These are phyloP conservation scores for Monosiga brevicollis DNA, from an alignment of 78 protist genomes.

Conservation along the genomic window DNA sequence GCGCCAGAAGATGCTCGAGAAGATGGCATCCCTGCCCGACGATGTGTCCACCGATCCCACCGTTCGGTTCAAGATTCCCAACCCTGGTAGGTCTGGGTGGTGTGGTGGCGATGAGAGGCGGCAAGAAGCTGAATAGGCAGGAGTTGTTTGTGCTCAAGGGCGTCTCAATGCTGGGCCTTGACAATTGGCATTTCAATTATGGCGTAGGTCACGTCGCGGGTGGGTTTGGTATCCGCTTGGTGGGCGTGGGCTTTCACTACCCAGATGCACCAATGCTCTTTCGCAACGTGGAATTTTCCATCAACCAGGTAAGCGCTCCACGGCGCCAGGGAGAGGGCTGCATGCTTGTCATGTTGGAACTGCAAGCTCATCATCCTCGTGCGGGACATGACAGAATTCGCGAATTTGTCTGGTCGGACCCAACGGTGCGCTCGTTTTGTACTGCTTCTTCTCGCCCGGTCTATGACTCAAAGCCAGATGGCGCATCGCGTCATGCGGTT, in stretches of 20 bases:
- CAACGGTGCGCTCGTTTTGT: too few species aligned
- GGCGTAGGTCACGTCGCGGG: neutral
- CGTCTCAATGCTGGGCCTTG: too few species aligned
- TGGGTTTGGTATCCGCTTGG: neutral
- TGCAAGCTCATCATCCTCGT: too few species aligned
- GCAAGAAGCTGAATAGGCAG: too few species aligned
- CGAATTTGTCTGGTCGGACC: conserved; percentile 83
- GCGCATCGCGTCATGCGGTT: too few species aligned
- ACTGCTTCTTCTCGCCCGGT: too few species aligned
- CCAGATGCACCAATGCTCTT: conserved; percentile 39
- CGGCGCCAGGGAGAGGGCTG: neutral
- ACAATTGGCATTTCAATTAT: too few species aligned
- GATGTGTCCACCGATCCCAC: neutral
- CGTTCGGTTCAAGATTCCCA: neutral
- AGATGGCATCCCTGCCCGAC: neutral
- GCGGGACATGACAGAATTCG: conserved; percentile 8
- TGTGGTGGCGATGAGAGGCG: too few species aligned
- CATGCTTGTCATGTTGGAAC: neutral
- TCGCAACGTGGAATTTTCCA: conserved; percentile 49
- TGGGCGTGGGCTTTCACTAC: conserved; percentile 61
- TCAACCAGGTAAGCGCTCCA: conserved; percentile 31
- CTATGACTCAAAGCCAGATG: too few species aligned
- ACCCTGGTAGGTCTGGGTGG: neutral
- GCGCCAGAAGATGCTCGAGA: neutral
- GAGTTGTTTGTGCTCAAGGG: too few species aligned